Percentiles rank a stretch among this genome's conserved stretches.
These are phyloP conservation scores for Candida labiduridarum DNA, from an alignment of 1,139 yeast species.

Conservation along the genomic window DNA sequence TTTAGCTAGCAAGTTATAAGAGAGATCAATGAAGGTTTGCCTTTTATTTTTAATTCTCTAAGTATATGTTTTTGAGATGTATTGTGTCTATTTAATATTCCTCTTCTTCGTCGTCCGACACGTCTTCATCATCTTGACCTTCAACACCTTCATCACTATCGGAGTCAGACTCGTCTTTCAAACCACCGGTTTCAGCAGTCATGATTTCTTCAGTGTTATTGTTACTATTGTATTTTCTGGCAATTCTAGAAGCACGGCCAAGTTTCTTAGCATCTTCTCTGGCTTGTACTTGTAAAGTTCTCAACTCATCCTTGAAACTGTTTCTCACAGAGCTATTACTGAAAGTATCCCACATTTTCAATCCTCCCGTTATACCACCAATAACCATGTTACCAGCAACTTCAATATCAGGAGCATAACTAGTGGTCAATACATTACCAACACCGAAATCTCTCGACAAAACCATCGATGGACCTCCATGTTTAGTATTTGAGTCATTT, in stretches of 20 bases:
- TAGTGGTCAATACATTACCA: slow-evolving; percentile 84
- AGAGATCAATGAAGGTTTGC: background rate
- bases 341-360: slow-evolving; percentile 93
- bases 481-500: slow-evolving; percentile 28
- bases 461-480: slow-evolving; percentile 89
- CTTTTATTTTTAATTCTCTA: background rate
- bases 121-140: slow-evolving; percentile 10
- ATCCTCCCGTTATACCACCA: slow-evolving; percentile 85
- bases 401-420: slow-evolving; percentile 87
- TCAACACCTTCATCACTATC: slow-evolving; percentile 47
- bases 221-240: slow-evolving; percentile 63
- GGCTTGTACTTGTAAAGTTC: slow-evolving; percentile 56
- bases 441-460: slow-evolving; percentile 91
- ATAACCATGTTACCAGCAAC: slow-evolving; percentile 81
- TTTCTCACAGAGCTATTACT: slow-evolving; percentile 78
- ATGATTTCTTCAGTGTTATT: slow-evolving; percentile 53
- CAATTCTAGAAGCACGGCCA: slow-evolving; percentile 71
- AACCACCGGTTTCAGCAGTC: slow-evolving; percentile 60
- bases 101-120: slow-evolving; percentile 9
- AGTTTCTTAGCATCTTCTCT: slow-evolving; percentile 53
- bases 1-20: slow-evolving; percentile 22
- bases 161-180: slow-evolving; percentile 61
- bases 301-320: slow-evolving; percentile 62
- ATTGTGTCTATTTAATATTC: background rate
- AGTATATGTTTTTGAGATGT: background rate